Evolutionary conservation across 2,329 filamentous ascomycete genomes (phyloP), one percentile per base, ranked within the genome.

Genomic region (Colletotrichum eleusines): DNA sequence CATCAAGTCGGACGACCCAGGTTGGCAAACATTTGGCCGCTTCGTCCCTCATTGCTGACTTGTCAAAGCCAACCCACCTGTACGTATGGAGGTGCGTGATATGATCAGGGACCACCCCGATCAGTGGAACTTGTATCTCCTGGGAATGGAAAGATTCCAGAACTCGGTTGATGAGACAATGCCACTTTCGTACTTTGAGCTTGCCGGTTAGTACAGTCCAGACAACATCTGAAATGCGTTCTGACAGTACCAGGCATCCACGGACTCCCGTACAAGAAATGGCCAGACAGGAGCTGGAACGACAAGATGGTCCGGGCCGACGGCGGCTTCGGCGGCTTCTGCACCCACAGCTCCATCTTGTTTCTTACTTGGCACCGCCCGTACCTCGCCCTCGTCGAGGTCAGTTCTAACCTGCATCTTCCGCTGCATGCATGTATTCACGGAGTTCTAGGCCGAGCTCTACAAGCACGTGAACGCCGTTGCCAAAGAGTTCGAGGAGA

Each of bases 341-440:
- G 90, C 77, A 84, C 86, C 16, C 91, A 92, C 78, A 84, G 82
- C 14, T 87, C 87, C 1, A 86, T 87, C 48, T 77, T 91, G 9
- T 92, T 93, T 76, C 83, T 87, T 44, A 82, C 87, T 8, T 92
- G 90, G 90, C 91, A 92, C 83, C 84, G 90, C 66, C 88, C 89
- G 1, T 92, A 91, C 75, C 79, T 91, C 66, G 84, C 88, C 12
- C 80, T 91, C 12, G 89, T 83, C 73, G 89, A 91, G 81, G 87
- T 88, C 74, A 51, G 65, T 69, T 11, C 5, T 23, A 16, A 23
- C 9, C 20, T 1, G 7, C 2, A 8, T 16, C 12, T 26, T 16
- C 16, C 8, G 2, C 5, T n/a, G 7, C 46, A 16, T 8, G 11
- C 7, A 9, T 8, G 11, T 8, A 9, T 35, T 59, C 7, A 75